Conservation (phyloP, 2,329 filamentous ascomycete species). For the Madurella fahalii region DNA sequence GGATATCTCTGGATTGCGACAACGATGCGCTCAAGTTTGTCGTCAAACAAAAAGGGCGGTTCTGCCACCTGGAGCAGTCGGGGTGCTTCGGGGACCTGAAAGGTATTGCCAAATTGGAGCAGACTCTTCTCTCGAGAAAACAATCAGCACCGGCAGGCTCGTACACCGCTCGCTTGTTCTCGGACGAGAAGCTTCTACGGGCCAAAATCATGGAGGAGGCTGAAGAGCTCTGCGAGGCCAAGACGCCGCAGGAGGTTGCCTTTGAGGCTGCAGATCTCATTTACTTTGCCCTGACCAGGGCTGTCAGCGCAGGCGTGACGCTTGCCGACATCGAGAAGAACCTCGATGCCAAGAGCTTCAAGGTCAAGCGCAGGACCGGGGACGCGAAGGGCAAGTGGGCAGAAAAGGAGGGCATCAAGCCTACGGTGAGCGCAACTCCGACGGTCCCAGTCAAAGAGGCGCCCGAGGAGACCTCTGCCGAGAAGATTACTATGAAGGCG, state of each 20-base stretch:
- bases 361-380: slow-evolving; percentile 88
- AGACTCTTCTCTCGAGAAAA: slow-evolving; percentile 80
- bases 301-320: slow-evolving; percentile 76
- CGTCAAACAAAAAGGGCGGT: slow-evolving; percentile 83
- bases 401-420: slow-evolving; percentile 69
- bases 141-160: slow-evolving; percentile 79
- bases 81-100: slow-evolving; percentile 86
- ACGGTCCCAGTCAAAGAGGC: slow-evolving; percentile 40
- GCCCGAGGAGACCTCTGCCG: slow-evolving; percentile 29
- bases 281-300: slow-evolving; percentile 93
- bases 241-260: slow-evolving; percentile 75
- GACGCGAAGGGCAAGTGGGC: slow-evolving; percentile 94
- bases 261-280: slow-evolving; percentile 94
- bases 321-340: slow-evolving; percentile 88
- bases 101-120: slow-evolving; percentile 79
- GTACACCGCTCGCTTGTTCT: slow-evolving; percentile 90
- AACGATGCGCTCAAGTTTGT: slow-evolving; percentile 87
- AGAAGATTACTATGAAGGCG: slow-evolving; percentile 76
- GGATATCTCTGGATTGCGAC: slow-evolving; percentile 86
- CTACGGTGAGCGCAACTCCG: slow-evolving; percentile 34
- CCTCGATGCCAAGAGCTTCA: slow-evolving; percentile 89
- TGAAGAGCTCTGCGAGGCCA: slow-evolving; percentile 86
- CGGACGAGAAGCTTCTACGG: slow-evolving; percentile 79
- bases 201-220: slow-evolving; percentile 99
- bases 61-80: slow-evolving; percentile 90